These are phyloP conservation scores for Anisodus tanguticus DNA, from an alignment of 257 asterid species.

Conservation along the genomic window DNA sequence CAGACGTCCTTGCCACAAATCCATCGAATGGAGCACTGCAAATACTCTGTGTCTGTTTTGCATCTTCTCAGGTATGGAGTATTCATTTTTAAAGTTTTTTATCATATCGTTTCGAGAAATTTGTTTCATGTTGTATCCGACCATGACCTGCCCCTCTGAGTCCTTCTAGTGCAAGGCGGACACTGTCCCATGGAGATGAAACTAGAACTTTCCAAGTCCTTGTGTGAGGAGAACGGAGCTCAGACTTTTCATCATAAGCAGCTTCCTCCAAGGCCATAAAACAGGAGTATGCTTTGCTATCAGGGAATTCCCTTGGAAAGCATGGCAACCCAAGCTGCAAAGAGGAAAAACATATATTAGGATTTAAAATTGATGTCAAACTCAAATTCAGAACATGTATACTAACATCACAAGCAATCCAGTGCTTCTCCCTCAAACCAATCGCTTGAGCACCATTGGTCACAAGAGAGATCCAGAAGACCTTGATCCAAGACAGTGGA, in stretches of 20 bases:
- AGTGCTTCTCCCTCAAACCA: conserved; percentile 81
- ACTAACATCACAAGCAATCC: conserved; percentile 82
- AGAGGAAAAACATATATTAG: conserved; percentile 23
- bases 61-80: conserved; percentile 32
- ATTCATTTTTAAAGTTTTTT: conserved; percentile 31
- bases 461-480: conserved; percentile 68
- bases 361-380: conserved; percentile 12
- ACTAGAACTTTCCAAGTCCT: conserved; percentile 57
- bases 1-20: conserved; percentile 69
- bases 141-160: conserved; percentile 33
- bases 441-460: conserved; percentile 80
- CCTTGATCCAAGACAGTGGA: conserved; percentile 83
- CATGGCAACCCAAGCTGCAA: conserved; percentile 75
- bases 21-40: conserved; percentile 50
- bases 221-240: conserved; percentile 55
- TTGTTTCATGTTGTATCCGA: conserved; percentile 34
- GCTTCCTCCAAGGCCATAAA: conserved; percentile 58
- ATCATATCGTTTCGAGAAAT: conserved; percentile 30
- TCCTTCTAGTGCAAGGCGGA: conserved; percentile 42
- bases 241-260: conserved; percentile 46
- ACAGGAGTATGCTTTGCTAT: conserved; percentile 64
- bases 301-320: conserved; percentile 86
- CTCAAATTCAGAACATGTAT: conserved; percentile 2
- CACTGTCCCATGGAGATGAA: conserved; percentile 73
- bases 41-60: conserved; percentile 28